Percentiles rank a stretch among this genome's conserved stretches.
Conservation (phyloP, 306 rosid species). For the Betula pendula region DNA sequence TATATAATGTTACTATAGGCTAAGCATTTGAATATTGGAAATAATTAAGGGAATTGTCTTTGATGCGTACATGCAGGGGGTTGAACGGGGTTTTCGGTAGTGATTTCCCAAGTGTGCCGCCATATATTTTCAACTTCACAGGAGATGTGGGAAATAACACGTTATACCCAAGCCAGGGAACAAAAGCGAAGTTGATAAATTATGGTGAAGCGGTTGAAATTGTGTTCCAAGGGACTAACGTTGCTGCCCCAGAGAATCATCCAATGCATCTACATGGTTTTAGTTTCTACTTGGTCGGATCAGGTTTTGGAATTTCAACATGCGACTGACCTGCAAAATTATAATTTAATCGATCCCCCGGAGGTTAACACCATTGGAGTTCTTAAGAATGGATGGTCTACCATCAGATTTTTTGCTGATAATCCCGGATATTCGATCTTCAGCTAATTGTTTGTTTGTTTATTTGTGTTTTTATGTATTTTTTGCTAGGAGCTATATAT, state of each 20-base stretch:
- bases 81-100: slow-evolving; percentile 2
- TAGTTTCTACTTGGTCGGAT: slow-evolving; percentile 37
- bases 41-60: too few relatives aligned
- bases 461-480: too few relatives aligned
- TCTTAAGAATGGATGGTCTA: slow-evolving; percentile 37
- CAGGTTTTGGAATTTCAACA: slow-evolving; percentile 32
- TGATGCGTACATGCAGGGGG: not conserved
- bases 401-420: slow-evolving; percentile 30
- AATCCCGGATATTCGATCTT: slow-evolving; percentile 24
- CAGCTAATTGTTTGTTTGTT: not conserved
- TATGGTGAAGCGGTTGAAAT: slow-evolving; percentile 41
- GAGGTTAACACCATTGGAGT: slow-evolving; percentile 22
- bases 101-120: slow-evolving; percentile 45
- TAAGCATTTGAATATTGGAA: too few relatives aligned
- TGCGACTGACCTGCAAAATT: not conserved
- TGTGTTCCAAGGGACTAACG: slow-evolving; percentile 46
- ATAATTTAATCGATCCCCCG: slow-evolving; percentile 40
- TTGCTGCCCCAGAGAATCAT: slow-evolving; percentile 26
- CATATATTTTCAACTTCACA: slow-evolving; percentile 34
- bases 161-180: slow-evolving; percentile 30
- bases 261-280: slow-evolving; percentile 30
- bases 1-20: too few relatives aligned
- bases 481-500: too few relatives aligned
- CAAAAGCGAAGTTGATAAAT: slow-evolving; percentile 38
- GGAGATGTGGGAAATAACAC: slow-evolving; percentile 21